Percentiles rank a stretch among this genome's conserved stretches.
Evolutionary conservation across 2,329 filamentous ascomycete species (phyloP).

Genomic region (Penicillium sp.): DNA sequence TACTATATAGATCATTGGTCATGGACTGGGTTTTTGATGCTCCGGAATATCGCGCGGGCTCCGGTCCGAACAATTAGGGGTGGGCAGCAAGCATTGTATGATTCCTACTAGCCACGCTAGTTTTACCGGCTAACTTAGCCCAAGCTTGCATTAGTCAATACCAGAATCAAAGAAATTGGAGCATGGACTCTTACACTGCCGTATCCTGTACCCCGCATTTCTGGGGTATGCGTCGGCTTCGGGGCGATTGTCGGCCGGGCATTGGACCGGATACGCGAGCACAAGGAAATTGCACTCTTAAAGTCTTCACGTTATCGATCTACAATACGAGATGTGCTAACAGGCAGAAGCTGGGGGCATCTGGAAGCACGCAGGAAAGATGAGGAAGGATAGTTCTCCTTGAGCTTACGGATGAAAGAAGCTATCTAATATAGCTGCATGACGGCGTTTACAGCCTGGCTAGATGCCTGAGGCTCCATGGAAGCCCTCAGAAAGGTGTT

Average conservation of each 20-base stretch:
- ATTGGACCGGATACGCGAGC: not conserved
- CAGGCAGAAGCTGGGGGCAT: no score
- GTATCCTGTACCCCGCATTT: slow-evolving; percentile 1
- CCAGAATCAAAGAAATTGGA: not conserved
- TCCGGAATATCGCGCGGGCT: not conserved
- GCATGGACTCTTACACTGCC: not conserved
- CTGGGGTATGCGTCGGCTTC: not conserved
- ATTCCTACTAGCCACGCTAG: not conserved
- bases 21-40: not conserved
- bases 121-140: not conserved
- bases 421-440: no score
- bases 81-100: not conserved
- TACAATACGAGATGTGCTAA: no score
- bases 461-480: no score
- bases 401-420: no score
- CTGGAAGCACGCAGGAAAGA: no score
- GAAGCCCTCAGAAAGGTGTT: no score
- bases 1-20: not conserved
- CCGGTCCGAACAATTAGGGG: not conserved
- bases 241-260: not conserved
- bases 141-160: not conserved
- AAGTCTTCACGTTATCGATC: no score
- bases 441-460: no score
- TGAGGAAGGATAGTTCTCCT: no score
- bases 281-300: no score